These are phyloP conservation scores for Penicillium bovifimosum DNA, from an alignment of 495 filamentous ascomycete genomes.

Conservation along the genomic window DNA sequence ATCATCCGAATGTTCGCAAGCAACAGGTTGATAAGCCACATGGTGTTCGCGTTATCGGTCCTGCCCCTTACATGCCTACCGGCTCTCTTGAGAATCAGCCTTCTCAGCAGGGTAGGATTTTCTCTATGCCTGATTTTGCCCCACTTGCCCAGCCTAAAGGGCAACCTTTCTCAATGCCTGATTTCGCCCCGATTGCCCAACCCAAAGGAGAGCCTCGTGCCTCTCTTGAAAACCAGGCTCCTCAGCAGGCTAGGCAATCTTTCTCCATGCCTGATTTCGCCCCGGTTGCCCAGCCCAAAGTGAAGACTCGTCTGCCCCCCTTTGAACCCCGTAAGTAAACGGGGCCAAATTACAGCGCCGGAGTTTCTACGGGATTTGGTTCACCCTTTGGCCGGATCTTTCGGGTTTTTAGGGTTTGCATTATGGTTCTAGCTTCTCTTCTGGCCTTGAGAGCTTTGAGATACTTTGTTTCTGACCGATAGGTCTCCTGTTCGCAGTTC, in stretches of 20 bases:
- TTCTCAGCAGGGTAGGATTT: not conserved
- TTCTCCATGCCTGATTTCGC: not conserved
- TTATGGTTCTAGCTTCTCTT: not conserved
- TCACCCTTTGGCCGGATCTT: not conserved
- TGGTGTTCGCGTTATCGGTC: not conserved
- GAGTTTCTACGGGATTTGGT: not conserved
- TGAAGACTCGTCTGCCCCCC: not conserved
- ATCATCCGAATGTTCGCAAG: not conserved
- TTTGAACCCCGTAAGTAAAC: not conserved
- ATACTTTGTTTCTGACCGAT: not conserved
- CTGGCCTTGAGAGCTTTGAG: conserved; percentile 1
- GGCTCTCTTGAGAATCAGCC: not conserved
- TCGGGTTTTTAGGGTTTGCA: not conserved
- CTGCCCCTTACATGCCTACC: not conserved
- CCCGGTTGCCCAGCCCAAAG: not conserved
- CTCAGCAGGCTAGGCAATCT: not conserved
- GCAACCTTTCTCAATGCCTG: not conserved
- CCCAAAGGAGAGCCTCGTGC: too few relatives aligned
- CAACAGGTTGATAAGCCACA: not conserved
- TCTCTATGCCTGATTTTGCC: not conserved
- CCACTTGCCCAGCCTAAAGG: not conserved
- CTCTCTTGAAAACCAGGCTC: not conserved
- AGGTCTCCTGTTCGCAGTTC: not conserved
- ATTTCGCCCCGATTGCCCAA: not conserved
- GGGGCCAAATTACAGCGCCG: not conserved